Evolutionary conservation across 2,329 filamentous ascomycete genomes (phyloP).

Genomic region (Nemania diffusa): DNA sequence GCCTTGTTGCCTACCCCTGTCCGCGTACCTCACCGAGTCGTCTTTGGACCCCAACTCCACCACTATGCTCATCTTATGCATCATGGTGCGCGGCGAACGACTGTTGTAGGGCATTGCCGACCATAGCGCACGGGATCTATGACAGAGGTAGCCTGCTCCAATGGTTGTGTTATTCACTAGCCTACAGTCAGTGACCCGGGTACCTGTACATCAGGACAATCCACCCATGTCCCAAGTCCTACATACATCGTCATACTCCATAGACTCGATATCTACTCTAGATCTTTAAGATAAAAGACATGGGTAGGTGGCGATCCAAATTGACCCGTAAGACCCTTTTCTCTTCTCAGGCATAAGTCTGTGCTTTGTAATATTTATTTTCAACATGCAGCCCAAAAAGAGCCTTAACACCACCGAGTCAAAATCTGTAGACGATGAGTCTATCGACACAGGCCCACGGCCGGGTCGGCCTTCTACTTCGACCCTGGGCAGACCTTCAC

Average conservation of each 20-base stretch:
- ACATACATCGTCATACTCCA: conserved; percentile 49
- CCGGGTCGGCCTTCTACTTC: conserved; percentile 40
- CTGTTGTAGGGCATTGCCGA: conserved; percentile 47
- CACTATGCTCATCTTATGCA: conserved; percentile 44
- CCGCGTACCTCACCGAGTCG: conserved; percentile 49
- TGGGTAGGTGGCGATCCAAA: conserved; percentile 47
- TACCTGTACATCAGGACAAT: conserved; percentile 43
- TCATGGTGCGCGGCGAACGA: conserved; percentile 47
- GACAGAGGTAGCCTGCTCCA: conserved; percentile 47
- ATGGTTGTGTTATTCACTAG: conserved; percentile 43
- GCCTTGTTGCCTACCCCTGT: conserved; percentile 51
- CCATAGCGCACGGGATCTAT: conserved; percentile 42
- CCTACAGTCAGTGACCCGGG: conserved; percentile 46
- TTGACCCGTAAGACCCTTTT: conserved; percentile 41
- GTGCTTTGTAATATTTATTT: conserved; percentile 30
- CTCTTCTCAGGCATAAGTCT: conserved; percentile 42
- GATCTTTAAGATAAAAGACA: conserved; percentile 49
- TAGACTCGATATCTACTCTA: conserved; percentile 38
- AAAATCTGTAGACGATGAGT: conserved; percentile 39
- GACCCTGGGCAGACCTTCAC: conserved; percentile 32
- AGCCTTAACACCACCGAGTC: conserved; percentile 42
- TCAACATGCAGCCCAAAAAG: conserved; percentile 45
- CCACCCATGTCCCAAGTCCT: conserved; percentile 47
- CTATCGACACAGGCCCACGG: conserved; percentile 42
- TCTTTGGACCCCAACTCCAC: conserved; percentile 50